Evolutionary conservation across 2,329 filamentous ascomycete species (phyloP).

Genomic region (Trichocomaceae sp.): DNA sequence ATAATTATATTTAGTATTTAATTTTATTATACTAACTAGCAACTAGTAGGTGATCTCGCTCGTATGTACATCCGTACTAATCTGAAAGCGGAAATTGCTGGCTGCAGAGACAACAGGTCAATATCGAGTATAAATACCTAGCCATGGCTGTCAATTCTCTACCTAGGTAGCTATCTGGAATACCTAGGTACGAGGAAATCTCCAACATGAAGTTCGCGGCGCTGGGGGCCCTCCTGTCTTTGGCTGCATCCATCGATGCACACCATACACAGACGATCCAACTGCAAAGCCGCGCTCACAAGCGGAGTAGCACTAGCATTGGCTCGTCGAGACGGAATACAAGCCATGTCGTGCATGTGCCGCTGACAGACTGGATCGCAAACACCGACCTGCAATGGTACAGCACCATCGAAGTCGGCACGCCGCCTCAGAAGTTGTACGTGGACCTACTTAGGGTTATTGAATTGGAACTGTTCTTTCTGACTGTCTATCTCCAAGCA

Average conservation of each 20-base stretch:
- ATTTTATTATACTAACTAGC: no score
- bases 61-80: no score
- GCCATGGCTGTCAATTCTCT: neutral
- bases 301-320: neutral
- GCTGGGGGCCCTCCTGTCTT: neutral
- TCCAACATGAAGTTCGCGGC: neutral
- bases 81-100: no score
- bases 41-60: no score
- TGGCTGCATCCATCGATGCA: neutral
- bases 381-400: neutral
- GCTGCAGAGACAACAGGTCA: neutral
- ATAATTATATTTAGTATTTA: no score
- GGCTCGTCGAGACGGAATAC: neutral
- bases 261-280: neutral
- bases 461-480: neutral
- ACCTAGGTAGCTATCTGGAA: neutral
- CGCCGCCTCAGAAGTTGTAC: neutral
- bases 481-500: neutral
- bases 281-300: neutral
- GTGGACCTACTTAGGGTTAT: neutral
- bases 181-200: no score
- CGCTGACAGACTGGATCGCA: neutral
- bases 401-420: neutral
- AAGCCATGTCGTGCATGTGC: neutral
- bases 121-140: neutral